Evolutionary conservation across 345 rosid species (phyloP), one percentile per base, ranked within the genome.

Genomic region (Citrus maxima): DNA sequence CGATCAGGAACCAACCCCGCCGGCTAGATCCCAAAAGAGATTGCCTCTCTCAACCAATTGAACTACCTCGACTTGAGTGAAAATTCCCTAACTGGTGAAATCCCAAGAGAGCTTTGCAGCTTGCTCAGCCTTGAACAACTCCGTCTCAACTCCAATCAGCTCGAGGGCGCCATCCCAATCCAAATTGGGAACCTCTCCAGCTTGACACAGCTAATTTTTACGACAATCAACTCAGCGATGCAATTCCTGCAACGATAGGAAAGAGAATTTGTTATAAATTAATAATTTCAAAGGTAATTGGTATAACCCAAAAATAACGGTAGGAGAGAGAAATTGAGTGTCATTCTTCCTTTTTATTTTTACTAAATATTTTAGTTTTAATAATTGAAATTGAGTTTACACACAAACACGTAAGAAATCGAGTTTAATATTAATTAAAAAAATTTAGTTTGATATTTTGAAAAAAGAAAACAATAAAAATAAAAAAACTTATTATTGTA

Each of bases 181-280:
- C 78, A 82, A 82, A 90, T 92, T 27, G 93, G 90, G 76, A 92
- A 93, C 67, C 92, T 93, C 24, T 77, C 91, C 0, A 77, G 80
- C 51, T 82, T 95, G 80, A 73, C 80, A 4, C 80, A 73, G 91
- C 84, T 95, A 14, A 65, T 73, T 56, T 85, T 95, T 93, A 81
- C 6, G 98, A 95, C 68, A 93, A 95, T 74, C 91, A 90, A 69
- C 84, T 95, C 51, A 83, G 89, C 37, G 98, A 95, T 4, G 80
- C 76, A 81, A 85, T 93, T 14, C 98, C 98, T 0, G 75, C 56
- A 67, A 87, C 83, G 25, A 84, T 93, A n/a, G 97, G 98, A 69
- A 78, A 80, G 67, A 30, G 32, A 30, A 30, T 0, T 30, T 30
- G 32, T 30, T 30, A 30, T 0, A 30, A 30, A 30, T 30, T 30